Evolutionary conservation across 306 rosid species (phyloP).

Genomic region (Dalbergia cochinchinensis): DNA sequence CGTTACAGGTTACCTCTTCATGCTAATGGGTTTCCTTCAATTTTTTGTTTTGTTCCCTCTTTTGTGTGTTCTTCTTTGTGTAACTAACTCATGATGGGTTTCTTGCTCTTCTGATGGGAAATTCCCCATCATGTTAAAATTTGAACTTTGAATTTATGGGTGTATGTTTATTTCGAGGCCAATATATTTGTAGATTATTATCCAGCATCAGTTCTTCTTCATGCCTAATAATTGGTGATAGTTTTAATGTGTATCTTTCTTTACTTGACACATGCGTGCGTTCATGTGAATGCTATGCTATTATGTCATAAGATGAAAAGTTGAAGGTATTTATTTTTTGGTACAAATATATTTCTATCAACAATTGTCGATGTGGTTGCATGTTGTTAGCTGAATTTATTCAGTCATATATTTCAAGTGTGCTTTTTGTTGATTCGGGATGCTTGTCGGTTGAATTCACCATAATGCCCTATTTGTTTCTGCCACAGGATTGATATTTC

Average conservation of each 20-base stretch:
- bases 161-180: background rate
- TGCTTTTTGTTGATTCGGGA: background rate
- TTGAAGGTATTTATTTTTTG: too few relatives aligned
- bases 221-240: too few relatives aligned
- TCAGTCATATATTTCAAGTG: background rate
- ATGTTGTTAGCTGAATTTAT: background rate
- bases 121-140: conserved; percentile 19
- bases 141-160: conserved; percentile 5
- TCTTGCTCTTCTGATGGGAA: conserved; percentile 1
- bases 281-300: too few relatives aligned
- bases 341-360: too few relatives aligned
- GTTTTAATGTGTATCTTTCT: background rate
- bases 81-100: background rate
- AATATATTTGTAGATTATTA: background rate
- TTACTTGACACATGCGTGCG: background rate
- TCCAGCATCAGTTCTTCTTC: too few relatives aligned
- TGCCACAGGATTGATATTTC: background rate
- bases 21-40: background rate
- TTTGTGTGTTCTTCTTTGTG: background rate
- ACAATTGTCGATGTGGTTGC: background rate
- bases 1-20: conserved; percentile 56
- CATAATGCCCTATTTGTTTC: conserved; percentile 25
- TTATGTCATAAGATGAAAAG: too few relatives aligned
- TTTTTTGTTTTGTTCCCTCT: background rate
- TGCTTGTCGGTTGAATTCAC: conserved; percentile 23